phyloP scores from a whole-genome alignment of 2,329 filamentous ascomycete genomes.

The Fusarium camptoceras region DNA sequence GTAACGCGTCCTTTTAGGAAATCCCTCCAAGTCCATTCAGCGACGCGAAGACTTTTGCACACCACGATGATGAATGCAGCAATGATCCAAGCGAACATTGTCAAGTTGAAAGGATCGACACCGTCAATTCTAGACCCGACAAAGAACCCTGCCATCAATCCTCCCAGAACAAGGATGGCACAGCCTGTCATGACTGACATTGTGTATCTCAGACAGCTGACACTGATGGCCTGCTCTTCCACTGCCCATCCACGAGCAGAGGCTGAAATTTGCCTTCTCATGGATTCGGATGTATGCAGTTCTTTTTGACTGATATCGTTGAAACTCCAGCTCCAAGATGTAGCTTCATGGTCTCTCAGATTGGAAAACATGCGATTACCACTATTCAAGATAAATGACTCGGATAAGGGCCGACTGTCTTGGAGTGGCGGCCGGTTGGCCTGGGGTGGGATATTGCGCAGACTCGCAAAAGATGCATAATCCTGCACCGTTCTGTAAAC shows the following conservation, averaged over 20 bases:
- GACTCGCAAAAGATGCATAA: neutral
- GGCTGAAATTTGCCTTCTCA: neutral
- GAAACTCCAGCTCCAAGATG: rapidly evolving
- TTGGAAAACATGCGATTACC: rapidly evolving
- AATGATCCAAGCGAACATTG: neutral
- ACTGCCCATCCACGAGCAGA: neutral
- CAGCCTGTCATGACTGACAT: neutral
- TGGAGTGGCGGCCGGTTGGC: rapidly evolving
- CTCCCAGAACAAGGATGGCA: neutral
- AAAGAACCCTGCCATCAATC: neutral
- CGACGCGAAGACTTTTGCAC: neutral
- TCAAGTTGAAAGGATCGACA: neutral
- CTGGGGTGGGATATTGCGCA: neutral
- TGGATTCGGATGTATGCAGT: rapidly evolving
- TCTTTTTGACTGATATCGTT: rapidly evolving
- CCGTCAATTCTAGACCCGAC: neutral
- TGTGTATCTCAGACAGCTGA: neutral
- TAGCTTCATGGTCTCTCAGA: rapidly evolving
- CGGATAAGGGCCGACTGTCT: too few species aligned
- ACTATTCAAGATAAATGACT: neutral
- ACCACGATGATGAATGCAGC: neutral
- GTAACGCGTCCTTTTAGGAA: neutral
- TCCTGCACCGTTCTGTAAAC: rapidly evolving
- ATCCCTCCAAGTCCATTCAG: neutral
- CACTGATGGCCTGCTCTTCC: neutral